A percentile compares a stretch with the other conserved stretches of the same genome.
Conservation (phyloP, 352 stramenopile genomes). For the Aphanomyces astaci region DNA sequence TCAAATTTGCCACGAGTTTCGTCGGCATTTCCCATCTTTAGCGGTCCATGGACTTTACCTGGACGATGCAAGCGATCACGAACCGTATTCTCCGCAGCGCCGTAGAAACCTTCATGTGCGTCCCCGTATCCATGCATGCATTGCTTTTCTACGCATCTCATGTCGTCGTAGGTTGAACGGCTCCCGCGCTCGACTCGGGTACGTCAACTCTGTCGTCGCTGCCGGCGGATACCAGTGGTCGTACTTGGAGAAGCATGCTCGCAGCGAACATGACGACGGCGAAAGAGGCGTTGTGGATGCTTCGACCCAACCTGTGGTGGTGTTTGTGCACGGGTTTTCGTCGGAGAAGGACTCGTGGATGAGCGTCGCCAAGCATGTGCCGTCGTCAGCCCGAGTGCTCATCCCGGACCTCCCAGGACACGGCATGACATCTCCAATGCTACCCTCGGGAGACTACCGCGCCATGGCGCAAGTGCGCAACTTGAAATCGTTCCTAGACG, state of each 20-base stretch:
- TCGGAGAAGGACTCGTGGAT: constrained; percentile 66
- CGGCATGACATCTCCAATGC: constrained; percentile 37
- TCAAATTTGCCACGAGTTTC: not conserved
- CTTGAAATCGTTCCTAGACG: constrained; percentile 51
- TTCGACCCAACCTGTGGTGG: constrained; percentile 26
- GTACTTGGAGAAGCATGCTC: not conserved
- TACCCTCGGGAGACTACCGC: constrained; percentile 32
- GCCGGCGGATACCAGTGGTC: constrained; percentile 22
- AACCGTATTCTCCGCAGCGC: constrained; percentile 8
- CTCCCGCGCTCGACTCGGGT: not conserved
- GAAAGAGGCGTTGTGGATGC: no score
- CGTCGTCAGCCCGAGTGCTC: constrained; percentile 48
- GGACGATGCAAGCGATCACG: constrained; percentile 4
- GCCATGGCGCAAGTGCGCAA: constrained; percentile 41
- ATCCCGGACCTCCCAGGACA: constrained; percentile 62
- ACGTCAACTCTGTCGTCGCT: not conserved
- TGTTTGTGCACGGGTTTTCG: constrained; percentile 70
- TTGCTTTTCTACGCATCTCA: not conserved
- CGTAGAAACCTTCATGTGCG: constrained; percentile 11
- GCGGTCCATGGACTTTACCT: constrained; percentile 5
- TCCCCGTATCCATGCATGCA: no score
- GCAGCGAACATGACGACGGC: constrained; percentile 29
- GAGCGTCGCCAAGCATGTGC: constrained; percentile 41
- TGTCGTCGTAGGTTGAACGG: not conserved
- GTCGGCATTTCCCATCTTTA: not conserved